Base-by-base conservation (phyloP, 2,329 filamentous ascomycete genomes). In the Aspergillus udagawae region DNA sequence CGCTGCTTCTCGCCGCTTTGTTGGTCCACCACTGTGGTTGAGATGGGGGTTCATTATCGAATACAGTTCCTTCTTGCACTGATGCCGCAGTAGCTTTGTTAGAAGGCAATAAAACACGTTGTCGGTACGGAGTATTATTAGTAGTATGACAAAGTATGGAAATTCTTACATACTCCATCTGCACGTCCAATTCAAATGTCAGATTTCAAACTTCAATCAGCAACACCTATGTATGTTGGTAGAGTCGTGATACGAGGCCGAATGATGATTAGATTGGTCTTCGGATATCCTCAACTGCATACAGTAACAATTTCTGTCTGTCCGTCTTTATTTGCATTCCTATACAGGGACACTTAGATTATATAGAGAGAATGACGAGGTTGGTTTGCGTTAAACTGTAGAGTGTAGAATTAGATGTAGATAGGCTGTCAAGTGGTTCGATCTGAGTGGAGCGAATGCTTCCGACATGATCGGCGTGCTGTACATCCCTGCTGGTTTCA, bases 401-500 rank as follows among this genome's bases (percentile, higher is more conserved):
- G 32, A 38, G 14, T 38, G 32, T 35, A 44, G 41, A 44, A 35
- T 35, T 32, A 12, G 29, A 35, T 35, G 29, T 14, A 35, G 29
- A 35, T 35, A 7, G 32, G 14, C 12, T 35, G 32, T 35, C 32
- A 14, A 35, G 32, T 35, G 7, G 21, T 50, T 29, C 49, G 49
- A 49, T 49, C 48, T 29, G 48, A 49, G 48, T 27, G 48, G 48
- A 32, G 42, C n/a, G 42, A 45, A 45, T 45, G 42, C 20, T 45
- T 47, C 21, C 44, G 44, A 47, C 9, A 23, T 47, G 67, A 70
- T 71, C 67, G 65, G 65, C 69, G 55, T 35, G 51, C 50, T 60
- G 58, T 55, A 60, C 61, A 61, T 62, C 60, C 61, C 64, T 54
- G 57, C 57, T 55, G 55, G 60, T 64, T 69, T 66, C 67, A 65